Evolutionary conservation across 345 rosid genomes (phyloP).

Genomic region (Gossypium bickii): DNA sequence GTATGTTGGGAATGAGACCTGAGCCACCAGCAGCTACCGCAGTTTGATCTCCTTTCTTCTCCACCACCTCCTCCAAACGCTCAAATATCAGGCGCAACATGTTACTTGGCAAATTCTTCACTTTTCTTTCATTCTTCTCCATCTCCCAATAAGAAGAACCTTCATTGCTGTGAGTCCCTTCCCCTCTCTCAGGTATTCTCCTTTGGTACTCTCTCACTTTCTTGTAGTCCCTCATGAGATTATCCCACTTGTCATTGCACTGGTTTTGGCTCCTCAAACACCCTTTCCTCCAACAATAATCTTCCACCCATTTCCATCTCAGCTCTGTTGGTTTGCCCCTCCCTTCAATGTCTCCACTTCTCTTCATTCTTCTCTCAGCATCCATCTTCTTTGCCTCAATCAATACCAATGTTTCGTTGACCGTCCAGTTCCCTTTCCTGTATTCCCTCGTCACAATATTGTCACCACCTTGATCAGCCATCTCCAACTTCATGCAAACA

Average conservation of each 20-base stretch:
- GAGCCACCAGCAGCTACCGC: conserved; percentile 12
- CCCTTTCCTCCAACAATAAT: conserved; percentile 69
- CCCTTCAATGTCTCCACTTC: conserved; percentile 39
- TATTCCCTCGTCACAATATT: conserved; percentile 54
- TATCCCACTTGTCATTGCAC: conserved; percentile 97
- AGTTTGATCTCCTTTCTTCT: conserved; percentile 43
- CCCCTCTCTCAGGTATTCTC: conserved; percentile 26
- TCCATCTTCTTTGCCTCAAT: conserved; percentile 91
- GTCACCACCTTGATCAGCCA: conserved; percentile 58
- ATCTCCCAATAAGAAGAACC: conserved; percentile 72
- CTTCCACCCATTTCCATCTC: conserved; percentile 97
- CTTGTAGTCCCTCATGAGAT: conserved; percentile 93
- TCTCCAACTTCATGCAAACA: conserved; percentile 25
- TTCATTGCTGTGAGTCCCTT: conserved; percentile 18
- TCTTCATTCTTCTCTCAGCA: conserved; percentile 71
- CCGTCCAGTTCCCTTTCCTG: conserved; percentile 84
- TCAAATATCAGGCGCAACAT: conserved; percentile 64
- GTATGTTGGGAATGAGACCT: conserved; percentile 14
- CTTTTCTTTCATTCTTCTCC: conserved; percentile 80
- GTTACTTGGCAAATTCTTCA: conserved; percentile 66
- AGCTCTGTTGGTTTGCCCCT: conserved; percentile 62
- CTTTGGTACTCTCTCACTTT: conserved; percentile 69
- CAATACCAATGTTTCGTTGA: conserved; percentile 69
- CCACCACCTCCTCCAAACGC: conserved; percentile 63
- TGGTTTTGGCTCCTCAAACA: conserved; percentile 89